Percentiles rank a stretch among this genome's conserved stretches.
These are phyloP conservation scores for Microbotryum violaceum DNA, from an alignment of 1,284 basidiomycete species.

Conservation along the genomic window DNA sequence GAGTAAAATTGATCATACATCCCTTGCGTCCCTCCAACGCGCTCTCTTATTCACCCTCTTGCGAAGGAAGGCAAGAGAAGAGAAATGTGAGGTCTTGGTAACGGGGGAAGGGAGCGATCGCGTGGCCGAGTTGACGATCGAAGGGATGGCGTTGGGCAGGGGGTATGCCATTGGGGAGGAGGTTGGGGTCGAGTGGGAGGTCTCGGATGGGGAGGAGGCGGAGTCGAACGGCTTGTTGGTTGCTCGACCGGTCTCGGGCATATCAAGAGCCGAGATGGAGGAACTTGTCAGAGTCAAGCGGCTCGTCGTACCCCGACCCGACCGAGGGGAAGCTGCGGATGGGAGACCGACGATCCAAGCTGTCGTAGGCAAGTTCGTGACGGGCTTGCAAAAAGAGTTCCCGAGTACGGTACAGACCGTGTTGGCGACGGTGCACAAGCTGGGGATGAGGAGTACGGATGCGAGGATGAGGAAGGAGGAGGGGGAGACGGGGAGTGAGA, in stretches of 20 bases:
- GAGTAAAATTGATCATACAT: too few species aligned
- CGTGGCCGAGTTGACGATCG: conserved; percentile 15
- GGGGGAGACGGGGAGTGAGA: background rate
- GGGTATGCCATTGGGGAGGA: conserved; percentile 26
- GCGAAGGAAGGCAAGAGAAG: too few species aligned
- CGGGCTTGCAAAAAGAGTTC: conserved; percentile 24
- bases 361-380: conserved; percentile 20
- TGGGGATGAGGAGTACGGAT: conserved; percentile 20
- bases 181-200: background rate
- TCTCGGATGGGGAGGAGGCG: background rate
- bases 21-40: too few species aligned
- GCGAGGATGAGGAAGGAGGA: background rate
- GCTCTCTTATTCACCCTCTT: too few species aligned
- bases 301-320: background rate
- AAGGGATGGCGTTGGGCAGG: conserved; percentile 13
- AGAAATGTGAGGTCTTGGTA: conserved; percentile 6
- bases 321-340: background rate
- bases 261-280: conserved; percentile 6
- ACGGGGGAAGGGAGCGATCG: conserved; percentile 20
- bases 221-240: conserved; percentile 2
- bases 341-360: background rate
- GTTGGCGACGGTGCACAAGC: conserved; percentile 29
- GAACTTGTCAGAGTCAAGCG: conserved; percentile 2
- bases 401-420: conserved; percentile 31
- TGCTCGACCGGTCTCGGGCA: conserved; percentile 10